Percentiles rank a stretch among this genome's conserved stretches.
phyloP scores from a whole-genome alignment of 495 filamentous ascomycete species.

The Aspergillus ellipticus region DNA sequence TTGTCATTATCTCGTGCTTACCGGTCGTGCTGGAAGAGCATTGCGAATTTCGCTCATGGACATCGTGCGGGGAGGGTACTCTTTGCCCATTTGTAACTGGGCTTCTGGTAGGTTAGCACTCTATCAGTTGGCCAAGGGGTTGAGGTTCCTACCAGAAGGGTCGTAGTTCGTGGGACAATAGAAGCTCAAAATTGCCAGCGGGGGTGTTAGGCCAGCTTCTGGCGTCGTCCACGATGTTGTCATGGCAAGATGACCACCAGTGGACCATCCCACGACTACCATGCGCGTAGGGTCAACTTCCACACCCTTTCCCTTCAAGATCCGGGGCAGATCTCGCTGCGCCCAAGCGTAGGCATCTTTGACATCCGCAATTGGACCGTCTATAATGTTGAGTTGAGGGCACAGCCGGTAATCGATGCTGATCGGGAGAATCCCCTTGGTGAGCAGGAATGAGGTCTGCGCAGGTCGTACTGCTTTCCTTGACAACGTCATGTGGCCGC shows the following conservation, averaged over 20 bases:
- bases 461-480: constrained; percentile 40
- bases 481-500: constrained; percentile 46
- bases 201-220: constrained; percentile 29
- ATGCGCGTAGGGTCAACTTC: constrained; percentile 38
- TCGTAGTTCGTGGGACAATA: constrained; percentile 50
- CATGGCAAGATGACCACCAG: constrained; percentile 53
- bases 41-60: background rate
- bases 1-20: background rate
- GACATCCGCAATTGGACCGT: constrained; percentile 27
- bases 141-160: constrained; percentile 17
- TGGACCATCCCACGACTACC: constrained; percentile 55
- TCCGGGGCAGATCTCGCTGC: constrained; percentile 32
- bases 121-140: constrained; percentile 16
- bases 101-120: background rate
- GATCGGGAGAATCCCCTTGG: constrained; percentile 46
- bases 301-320: constrained; percentile 13
- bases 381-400: constrained; percentile 27
- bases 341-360: constrained; percentile 41
- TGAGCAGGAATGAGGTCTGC: constrained; percentile 38
- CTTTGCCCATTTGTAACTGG: background rate
- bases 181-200: constrained; percentile 49
- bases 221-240: constrained; percentile 38
- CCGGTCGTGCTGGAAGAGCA: background rate
- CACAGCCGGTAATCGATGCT: constrained; percentile 43
- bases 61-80: background rate